A percentile compares a stretch with the other conserved stretches of the same genome.
Conservation (phyloP, 2,329 filamentous ascomycete genomes). For the Paecilomyces fulvus region DNA sequence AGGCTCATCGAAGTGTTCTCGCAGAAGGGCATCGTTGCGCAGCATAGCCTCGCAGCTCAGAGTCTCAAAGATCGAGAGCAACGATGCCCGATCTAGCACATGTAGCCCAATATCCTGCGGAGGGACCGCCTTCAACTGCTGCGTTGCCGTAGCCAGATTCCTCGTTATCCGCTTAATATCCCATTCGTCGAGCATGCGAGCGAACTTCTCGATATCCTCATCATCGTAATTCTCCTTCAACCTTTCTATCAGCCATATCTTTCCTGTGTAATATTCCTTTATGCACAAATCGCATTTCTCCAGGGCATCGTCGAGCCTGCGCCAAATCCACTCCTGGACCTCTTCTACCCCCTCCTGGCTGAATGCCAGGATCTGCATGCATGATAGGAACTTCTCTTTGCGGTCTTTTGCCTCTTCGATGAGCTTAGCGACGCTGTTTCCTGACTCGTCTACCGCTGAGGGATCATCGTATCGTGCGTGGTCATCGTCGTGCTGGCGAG, state of each 20-base stretch:
- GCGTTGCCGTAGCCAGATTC: slow-evolving; percentile 50
- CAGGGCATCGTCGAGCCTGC: slow-evolving; percentile 50
- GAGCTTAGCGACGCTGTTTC: slow-evolving; percentile 26
- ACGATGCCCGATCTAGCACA: slow-evolving; percentile 49
- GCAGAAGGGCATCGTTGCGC: slow-evolving; percentile 44
- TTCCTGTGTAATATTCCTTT: slow-evolving; percentile 63
- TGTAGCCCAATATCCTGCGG: slow-evolving; percentile 43
- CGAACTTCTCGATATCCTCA: slow-evolving; percentile 42
- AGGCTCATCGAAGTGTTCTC: slow-evolving; percentile 65
- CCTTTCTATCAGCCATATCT: slow-evolving; percentile 53
- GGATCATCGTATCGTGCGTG: slow-evolving; percentile 54
- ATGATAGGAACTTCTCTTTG: slow-evolving; percentile 56
- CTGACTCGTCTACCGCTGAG: slow-evolving; percentile 41
- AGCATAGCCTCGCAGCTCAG: slow-evolving; percentile 78
- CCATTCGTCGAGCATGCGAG: slow-evolving; percentile 49
- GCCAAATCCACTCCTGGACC: slow-evolving; percentile 52
- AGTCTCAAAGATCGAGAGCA: slow-evolving; percentile 79
- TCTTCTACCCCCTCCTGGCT: slow-evolving; percentile 51
- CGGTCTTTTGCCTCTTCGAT: slow-evolving; percentile 50
- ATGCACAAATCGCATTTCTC: slow-evolving; percentile 62
- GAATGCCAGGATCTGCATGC: slow-evolving; percentile 61
- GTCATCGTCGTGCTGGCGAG: slow-evolving; percentile 56
- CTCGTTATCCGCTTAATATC: slow-evolving; percentile 55
- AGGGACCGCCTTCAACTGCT: slow-evolving; percentile 44
- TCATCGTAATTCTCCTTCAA: slow-evolving; percentile 50